These are phyloP conservation scores for Uncinocarpus reesii DNA, from an alignment of 2,329 filamentous ascomycete species.

Conservation along the genomic window DNA sequence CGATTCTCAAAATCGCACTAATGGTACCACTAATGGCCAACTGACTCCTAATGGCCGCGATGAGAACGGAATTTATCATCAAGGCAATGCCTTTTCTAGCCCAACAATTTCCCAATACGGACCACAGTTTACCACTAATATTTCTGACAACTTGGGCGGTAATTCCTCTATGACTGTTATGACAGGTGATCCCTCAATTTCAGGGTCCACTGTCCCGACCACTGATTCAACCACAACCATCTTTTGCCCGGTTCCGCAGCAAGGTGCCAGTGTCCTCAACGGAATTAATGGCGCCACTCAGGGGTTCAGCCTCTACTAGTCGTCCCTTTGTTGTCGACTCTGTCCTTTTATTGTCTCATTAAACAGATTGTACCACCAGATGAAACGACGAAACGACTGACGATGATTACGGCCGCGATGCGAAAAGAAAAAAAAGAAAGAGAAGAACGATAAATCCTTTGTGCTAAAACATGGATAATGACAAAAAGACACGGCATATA, in stretches of 20 bases:
- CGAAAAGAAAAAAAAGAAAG: conserved; percentile 6
- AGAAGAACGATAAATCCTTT: conserved; percentile 6
- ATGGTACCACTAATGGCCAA: conserved; percentile 29
- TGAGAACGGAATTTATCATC: conserved; percentile 29
- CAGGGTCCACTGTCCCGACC: conserved; percentile 7
- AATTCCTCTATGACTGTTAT: conserved; percentile 3
- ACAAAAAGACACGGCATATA: conserved; percentile 6
- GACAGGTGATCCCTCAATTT: background rate
- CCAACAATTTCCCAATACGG: conserved; percentile 9
- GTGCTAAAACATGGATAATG: background rate
- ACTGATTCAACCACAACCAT: conserved; percentile 24
- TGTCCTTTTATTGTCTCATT: conserved; percentile 10
- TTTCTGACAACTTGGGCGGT: background rate
- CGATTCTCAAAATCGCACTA: conserved; percentile 36
- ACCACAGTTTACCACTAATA: conserved; percentile 6
- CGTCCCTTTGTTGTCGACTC: conserved; percentile 1
- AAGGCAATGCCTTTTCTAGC: conserved; percentile 21
- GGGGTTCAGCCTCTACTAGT: conserved; percentile 14
- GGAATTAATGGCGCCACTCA: conserved; percentile 16
- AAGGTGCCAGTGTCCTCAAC: conserved; percentile 17
- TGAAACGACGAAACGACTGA: conserved; percentile 12
- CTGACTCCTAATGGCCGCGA: conserved; percentile 28
- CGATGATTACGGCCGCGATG: conserved; percentile 11
- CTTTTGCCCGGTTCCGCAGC: conserved; percentile 25
- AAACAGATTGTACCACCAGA: conserved; percentile 13